Base-by-base conservation (phyloP, 805 yeast species). In the Wickerhamiella kazuoi region DNA sequence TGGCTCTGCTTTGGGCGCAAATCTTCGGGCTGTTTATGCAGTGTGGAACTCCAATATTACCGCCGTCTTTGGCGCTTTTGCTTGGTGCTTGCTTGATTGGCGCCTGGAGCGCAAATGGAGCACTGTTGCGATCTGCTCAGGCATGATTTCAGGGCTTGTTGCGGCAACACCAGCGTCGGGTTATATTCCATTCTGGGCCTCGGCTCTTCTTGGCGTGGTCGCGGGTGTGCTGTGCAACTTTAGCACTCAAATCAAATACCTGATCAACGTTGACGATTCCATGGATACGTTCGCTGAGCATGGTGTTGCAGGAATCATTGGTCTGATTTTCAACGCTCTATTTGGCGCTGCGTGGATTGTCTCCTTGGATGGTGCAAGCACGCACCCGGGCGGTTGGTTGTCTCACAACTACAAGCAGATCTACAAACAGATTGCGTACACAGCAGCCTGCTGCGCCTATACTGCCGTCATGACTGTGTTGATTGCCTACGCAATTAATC, bases 151-250 rank as follows among this genome's bases (percentile, higher is more conserved):
- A 11, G 98, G 97, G 3, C 69, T 87, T 18, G 97, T 87, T 11
- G 96, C 96, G 2, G 96, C 96, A 2, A 87, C 98, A 0, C 97
- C 98, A 15, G 72, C 93, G 18, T 78, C 93, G 6, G 98, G 97
- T 20, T 67, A 75, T 53, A 81, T 90, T 44, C 86, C 97, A 1
- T 62, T 83, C 40, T 90, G 94, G 79, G 95, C 86, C 2, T 79
- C 94, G 2, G 78, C 84, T 4, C 65, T 84, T 16, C 71, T 84
- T 44, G 97, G 97, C 3, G 64, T 82, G 29, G 70, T 72, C 2
- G 66, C 95, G 0, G 94, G 94, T 30, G 59, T 77, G 9, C 72
- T 77, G 28, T 90, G 97, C 71, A 87, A 87, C 64, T 80, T 80
- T 53, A 65, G 94, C 41, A 87, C 96, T 35, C 80, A 83, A 52